Base-by-base conservation (phyloP, 176 grass and related monocot genomes). In the Canna indica region DNA sequence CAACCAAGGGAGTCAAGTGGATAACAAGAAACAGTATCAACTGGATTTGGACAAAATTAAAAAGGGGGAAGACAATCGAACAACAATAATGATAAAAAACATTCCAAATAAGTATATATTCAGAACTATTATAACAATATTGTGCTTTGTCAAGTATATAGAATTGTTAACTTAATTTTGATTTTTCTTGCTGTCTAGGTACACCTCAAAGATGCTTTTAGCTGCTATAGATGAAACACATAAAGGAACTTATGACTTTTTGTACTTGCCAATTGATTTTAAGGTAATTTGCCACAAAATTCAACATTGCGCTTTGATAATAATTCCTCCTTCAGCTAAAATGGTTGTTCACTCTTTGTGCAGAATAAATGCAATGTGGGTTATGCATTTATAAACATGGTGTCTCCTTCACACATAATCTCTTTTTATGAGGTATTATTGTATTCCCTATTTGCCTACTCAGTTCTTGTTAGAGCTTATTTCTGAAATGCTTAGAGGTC, bases 301-400 rank as follows among this genome's bases (percentile, higher is more conserved):
- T 18, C 32, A 28, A 0, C 12, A 73, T 15, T 7, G 18, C 4
- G 18, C 7, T 24, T 73, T 39, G 34, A 36, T 65, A 3, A 38
- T 28, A 5, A 18, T 25, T 31, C 13, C 24, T 29, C 22, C 63
- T 13, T 52, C n/a, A 56, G 45, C 57, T 74, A 64, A 63, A 33
- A 16, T 39, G 67, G n/a, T 30, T 53, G 1, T 54, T 78, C 35
- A 71, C 66, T 74, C 36, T 44, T 35, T 67, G 24, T 78, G 75
- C 79, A 86, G 84, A 86, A 86, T 67, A 82, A 82, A 45, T 86
- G 84, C 72, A 86, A 82, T 82, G 84, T 86, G 59, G 84, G 84
- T 57, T 86, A 86, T 65, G 84, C 84, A 69, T 86, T 86, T 67
- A 75, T 86, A 73, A 86, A 86, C 53, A 82, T 86, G 79, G 36